Evolutionary conservation across 2,329 filamentous ascomycete species (phyloP), one percentile per base, ranked within the genome.

Genomic region (Elsinoe ampelina): DNA sequence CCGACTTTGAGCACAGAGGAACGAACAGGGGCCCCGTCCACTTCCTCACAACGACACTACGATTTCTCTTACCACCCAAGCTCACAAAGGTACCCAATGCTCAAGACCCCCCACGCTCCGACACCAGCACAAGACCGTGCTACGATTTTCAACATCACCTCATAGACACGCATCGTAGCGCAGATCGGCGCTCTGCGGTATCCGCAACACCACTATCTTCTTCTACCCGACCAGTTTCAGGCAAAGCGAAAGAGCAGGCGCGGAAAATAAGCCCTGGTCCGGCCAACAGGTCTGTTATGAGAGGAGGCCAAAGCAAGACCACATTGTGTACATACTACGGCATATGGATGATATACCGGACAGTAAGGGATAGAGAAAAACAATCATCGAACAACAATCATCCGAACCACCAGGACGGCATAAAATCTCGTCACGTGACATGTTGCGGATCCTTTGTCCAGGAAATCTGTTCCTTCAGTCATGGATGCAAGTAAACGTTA

Each of bases 241-340:
- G 36, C 36, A 39, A 39, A 45, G 17, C 41, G 20, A 45, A 30
- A 7, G 26, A 22, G 41, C 15, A 20, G 41, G 41, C 15, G 41
- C 15, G 2, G 2, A 8, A 17, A 20, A 45, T 17, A 45, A 22
- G 41, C n/a, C n/a, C 41, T 13, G 41, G n/a, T 13, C 20, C 17
- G 26, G 26, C 5, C 17, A n/a, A n/a, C 36, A 39, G 5, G 17
- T 39, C 13, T n/a, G 4, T 4, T n/a, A n/a, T n/a, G 17, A 20
- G 45, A 34, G 26, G 13, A 15, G 26, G 26, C 10, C 12, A 4
- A 50, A 19, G 26, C 10, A 22, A 26, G n/a, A 36, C 19, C 48
- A 52, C 35, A 52, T 52, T 26, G 17, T 52, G 48, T 52, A 52
- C 32, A 52, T 52, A 52, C 32, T 39, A 52, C 30, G 45, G 34